Conservation (phyloP, 257 asterid genomes). For the Gentiana straminea region DNA sequence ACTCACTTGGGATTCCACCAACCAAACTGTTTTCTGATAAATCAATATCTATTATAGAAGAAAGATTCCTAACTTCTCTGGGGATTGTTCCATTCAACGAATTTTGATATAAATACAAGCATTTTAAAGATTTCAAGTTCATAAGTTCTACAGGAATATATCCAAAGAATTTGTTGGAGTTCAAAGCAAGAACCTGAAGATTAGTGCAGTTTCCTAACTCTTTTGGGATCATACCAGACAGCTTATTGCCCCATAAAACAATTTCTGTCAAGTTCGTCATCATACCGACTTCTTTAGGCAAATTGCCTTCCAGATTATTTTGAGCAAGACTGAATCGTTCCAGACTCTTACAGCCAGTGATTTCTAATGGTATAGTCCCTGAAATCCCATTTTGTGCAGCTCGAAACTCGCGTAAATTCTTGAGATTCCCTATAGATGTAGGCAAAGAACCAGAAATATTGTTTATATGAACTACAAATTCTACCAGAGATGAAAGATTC, state of each 20-base stretch:
- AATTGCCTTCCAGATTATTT: constrained; percentile 45
- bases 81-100: constrained; percentile 76
- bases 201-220: constrained; percentile 67
- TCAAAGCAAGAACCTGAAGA: constrained; percentile 59
- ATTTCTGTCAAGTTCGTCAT: constrained; percentile 40
- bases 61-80: constrained; percentile 68
- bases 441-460: constrained; percentile 75
- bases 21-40: constrained; percentile 69
- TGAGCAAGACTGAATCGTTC: constrained; percentile 72
- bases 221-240: constrained; percentile 63
- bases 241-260: constrained; percentile 66
- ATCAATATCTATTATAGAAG: constrained; percentile 47
- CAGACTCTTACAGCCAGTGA: constrained; percentile 50
- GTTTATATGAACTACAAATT: constrained; percentile 75
- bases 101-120: constrained; percentile 59
- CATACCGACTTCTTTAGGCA: constrained; percentile 76
- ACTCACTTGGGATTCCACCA: constrained; percentile 66
- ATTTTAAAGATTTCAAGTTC: constrained; percentile 26
- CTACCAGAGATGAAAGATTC: constrained; percentile 50
- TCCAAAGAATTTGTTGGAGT: constrained; percentile 64
- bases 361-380: constrained; percentile 60
- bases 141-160: constrained; percentile 69
- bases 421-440: constrained; percentile 48
- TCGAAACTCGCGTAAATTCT: constrained; percentile 42
- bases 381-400: constrained; percentile 76